These are phyloP conservation scores for Elongisporangium prolatum DNA, from an alignment of 352 stramenopile genomes.

Conservation along the genomic window DNA sequence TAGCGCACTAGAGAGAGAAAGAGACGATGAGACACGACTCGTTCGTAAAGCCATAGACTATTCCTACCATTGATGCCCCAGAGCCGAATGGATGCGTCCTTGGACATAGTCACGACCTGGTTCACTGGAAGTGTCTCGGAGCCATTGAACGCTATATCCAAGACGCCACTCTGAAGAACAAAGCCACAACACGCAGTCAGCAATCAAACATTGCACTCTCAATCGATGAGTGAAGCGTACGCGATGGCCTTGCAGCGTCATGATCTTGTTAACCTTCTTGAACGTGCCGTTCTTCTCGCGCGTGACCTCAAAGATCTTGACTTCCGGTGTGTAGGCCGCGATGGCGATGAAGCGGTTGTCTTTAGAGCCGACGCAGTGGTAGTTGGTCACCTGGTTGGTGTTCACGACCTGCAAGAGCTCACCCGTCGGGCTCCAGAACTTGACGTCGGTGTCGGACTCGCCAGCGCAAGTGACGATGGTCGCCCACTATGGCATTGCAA, in stretches of 20 bases:
- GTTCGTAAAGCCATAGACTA: not conserved
- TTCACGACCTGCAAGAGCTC: slow-evolving; percentile 69
- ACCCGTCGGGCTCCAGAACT: slow-evolving; percentile 72
- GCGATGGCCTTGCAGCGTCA: slow-evolving; percentile 73
- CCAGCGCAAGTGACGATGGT: slow-evolving; percentile 72
- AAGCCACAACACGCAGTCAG: not conserved
- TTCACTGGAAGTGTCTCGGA: slow-evolving; percentile 68
- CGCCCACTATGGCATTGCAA: slow-evolving; percentile 38
- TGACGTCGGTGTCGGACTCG: slow-evolving; percentile 71
- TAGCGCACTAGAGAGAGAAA: slow-evolving; percentile 51
- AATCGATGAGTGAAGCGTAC: slow-evolving; percentile 16
- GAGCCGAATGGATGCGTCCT: slow-evolving; percentile 66
- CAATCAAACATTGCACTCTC: not conserved
- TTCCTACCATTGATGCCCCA: slow-evolving; percentile 77
- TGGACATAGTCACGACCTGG: slow-evolving; percentile 70
- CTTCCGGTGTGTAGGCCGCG: slow-evolving; percentile 74
- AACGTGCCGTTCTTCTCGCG: slow-evolving; percentile 73
- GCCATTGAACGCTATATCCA: slow-evolving; percentile 74
- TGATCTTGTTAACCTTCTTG: slow-evolving; percentile 81
- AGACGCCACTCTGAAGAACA: slow-evolving; percentile 69
- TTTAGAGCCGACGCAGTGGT: slow-evolving; percentile 73
- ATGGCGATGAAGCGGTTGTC: slow-evolving; percentile 82
- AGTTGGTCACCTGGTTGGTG: slow-evolving; percentile 80
- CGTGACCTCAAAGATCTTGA: slow-evolving; percentile 81
- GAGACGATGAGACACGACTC: not conserved